A percentile compares a stretch with the other conserved stretches of the same genome.
Conservation (phyloP, 768 basidiomycete species). For the Terana coerulea region DNA sequence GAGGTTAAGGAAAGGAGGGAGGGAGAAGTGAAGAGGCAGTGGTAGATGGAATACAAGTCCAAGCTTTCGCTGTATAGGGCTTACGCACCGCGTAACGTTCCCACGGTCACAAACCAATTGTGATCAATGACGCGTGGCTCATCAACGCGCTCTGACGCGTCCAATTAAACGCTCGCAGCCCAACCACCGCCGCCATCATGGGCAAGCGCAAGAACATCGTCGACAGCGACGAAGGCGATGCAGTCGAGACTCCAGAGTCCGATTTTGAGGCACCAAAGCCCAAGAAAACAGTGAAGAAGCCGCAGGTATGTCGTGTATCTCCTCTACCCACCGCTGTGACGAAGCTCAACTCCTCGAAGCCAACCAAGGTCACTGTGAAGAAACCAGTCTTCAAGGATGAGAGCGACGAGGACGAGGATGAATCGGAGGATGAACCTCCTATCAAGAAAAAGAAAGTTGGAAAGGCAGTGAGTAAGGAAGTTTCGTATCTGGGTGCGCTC, state of each 20-base stretch:
- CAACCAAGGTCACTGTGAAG: conserved; percentile 3
- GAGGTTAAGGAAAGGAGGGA: background rate
- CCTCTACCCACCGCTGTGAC: background rate
- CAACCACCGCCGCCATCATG: background rate
- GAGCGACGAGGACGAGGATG: too few species aligned
- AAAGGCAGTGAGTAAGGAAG: background rate
- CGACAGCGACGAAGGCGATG: conserved; percentile 12
- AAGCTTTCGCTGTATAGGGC: conserved; percentile 1
- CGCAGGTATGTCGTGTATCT: conserved; percentile 7
- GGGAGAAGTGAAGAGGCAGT: background rate
- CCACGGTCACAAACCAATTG: conserved; percentile 7
- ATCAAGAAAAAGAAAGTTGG: conserved; percentile 11
- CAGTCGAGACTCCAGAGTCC: background rate
- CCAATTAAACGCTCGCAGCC: background rate
- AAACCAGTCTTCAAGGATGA: conserved; percentile 8
- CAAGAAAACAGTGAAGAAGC: conserved; percentile 1
- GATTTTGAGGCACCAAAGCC: conserved; percentile 11
- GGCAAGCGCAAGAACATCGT: conserved; percentile 7
- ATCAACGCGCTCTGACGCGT: conserved; percentile 9
- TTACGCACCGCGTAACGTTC: conserved; percentile 12
- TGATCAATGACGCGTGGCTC: conserved; percentile 3
- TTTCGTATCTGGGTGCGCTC: background rate
- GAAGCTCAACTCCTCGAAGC: background rate
- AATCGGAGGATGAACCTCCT: conserved; percentile 8
- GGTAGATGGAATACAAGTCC: conserved; percentile 4